These are phyloP conservation scores for Trichoderma sp. DNA, from an alignment of 2,329 filamentous ascomycete species.

Conservation along the genomic window DNA sequence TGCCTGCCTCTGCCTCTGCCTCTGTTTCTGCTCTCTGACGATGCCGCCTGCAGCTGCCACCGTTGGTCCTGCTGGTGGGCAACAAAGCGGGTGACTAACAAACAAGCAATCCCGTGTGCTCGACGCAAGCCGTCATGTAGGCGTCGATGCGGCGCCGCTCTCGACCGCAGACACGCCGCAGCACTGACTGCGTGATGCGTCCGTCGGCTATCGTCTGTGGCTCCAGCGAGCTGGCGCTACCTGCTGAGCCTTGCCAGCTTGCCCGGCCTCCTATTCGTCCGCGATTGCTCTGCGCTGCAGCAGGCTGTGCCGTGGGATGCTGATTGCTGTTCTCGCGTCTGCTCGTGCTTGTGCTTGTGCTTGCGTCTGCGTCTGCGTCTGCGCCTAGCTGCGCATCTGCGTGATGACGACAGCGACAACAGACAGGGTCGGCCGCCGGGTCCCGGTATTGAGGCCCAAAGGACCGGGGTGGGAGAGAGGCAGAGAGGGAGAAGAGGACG, in stretches of 20 bases:
- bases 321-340: constrained; percentile 6
- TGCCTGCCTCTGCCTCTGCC: neutral
- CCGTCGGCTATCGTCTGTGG: neutral
- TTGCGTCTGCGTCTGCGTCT: constrained; percentile 20
- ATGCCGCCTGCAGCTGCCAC: neutral
- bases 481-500: neutral
- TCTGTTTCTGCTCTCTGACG: neutral
- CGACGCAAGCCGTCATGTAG: constrained; percentile 8
- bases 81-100: neutral
- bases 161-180: constrained; percentile 17
- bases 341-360: constrained; percentile 22
- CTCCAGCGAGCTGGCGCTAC: neutral
- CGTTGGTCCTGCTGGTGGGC: constrained; percentile 6
- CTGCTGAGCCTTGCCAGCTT: constrained; percentile 1
- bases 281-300: neutral
- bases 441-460: constrained; percentile 22
- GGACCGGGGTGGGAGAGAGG: neutral
- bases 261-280: neutral
- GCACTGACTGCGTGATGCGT: neutral
- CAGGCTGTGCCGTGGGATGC: neutral
- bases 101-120: neutral
- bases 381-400: constrained; percentile 18
- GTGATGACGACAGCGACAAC: constrained; percentile 28
- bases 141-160: constrained; percentile 12
- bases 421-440: constrained; percentile 6